A percentile compares a stretch with the other conserved stretches of the same genome.
Conservation (phyloP, 306 rosid species). For the Cyclanthera cordifolia region DNA sequence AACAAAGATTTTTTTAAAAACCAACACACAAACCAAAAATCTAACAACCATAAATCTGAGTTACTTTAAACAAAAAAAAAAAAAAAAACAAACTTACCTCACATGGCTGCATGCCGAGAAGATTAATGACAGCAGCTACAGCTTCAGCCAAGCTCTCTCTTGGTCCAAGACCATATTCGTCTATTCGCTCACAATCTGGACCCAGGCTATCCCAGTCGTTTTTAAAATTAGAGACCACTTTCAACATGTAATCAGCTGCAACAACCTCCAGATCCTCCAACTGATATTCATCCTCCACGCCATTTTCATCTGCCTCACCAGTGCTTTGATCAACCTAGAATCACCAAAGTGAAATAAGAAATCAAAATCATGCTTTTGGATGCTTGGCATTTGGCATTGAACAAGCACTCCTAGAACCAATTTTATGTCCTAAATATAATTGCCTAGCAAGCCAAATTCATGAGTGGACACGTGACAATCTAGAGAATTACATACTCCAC, state of each 20-base stretch:
- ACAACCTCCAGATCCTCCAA: conserved; percentile 96
- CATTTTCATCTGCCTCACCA: conserved; percentile 95
- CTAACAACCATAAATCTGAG: neutral
- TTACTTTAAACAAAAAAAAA: no score
- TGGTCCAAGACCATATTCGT: conserved; percentile 90
- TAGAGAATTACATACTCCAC: no score
- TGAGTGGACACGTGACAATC: neutral
- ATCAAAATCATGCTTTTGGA: neutral
- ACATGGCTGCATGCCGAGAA: conserved; percentile 97
- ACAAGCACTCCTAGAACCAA: neutral
- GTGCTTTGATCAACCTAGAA: conserved; percentile 66
- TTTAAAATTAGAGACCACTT: conserved; percentile 80
- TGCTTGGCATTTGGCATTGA: neutral
- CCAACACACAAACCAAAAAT: neutral
- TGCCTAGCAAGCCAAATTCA: neutral
- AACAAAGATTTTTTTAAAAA: neutral
- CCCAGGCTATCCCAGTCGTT: conserved; percentile 90
- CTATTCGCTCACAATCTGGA: conserved; percentile 61
- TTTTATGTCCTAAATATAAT: neutral
- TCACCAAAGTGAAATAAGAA: conserved; percentile 11
- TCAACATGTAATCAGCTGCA: conserved; percentile 84
- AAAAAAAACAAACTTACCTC: conserved; percentile 52
- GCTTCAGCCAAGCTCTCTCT: conserved; percentile 87
- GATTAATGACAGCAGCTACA: conserved; percentile 65
- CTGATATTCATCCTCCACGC: conserved; percentile 96